These are phyloP conservation scores for Ogataea neopini DNA, from an alignment of 805 yeast species.

Conservation along the genomic window DNA sequence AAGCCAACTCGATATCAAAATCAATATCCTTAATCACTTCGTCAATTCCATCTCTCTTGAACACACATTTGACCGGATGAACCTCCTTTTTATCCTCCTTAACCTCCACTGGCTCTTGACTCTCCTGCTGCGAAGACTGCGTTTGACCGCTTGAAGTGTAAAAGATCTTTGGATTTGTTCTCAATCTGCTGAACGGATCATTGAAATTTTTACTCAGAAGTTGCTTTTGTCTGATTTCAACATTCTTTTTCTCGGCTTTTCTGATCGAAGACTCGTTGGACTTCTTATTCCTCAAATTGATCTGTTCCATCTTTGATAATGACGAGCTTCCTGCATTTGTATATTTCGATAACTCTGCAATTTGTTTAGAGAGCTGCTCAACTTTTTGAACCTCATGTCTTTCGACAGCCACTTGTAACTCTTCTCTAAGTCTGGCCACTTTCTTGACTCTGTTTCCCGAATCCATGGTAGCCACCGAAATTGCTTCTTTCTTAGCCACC, in stretches of 20 bases:
- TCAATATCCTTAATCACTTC: conserved; percentile 31
- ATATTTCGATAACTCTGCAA: conserved; percentile 39
- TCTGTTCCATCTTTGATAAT: conserved; percentile 59
- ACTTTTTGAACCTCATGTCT: conserved; percentile 46
- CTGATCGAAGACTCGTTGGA: conserved; percentile 76
- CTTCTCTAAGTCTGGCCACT: conserved; percentile 70
- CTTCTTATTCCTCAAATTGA: conserved; percentile 83
- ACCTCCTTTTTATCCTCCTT: neutral
- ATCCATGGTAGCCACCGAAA: conserved; percentile 51
- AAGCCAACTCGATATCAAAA: conserved; percentile 30
- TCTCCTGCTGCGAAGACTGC: conserved; percentile 44
- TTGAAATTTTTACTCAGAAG: conserved; percentile 41
- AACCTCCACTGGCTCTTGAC: neutral
- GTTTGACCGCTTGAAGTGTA: conserved; percentile 49
- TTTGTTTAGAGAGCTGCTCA: conserved; percentile 47
- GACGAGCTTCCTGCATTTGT: conserved; percentile 36
- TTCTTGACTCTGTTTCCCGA: conserved; percentile 77
- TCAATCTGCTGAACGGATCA: conserved; percentile 88
- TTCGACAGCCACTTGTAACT: conserved; percentile 73
- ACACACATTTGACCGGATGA: conserved; percentile 32
- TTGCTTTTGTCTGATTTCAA: conserved; percentile 51
- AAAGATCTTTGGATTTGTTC: conserved; percentile 83
- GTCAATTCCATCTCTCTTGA: conserved; percentile 35
- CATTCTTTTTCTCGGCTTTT: conserved; percentile 71
- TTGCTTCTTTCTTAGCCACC: conserved; percentile 68